Conservation (phyloP, 169 alveolate genomes). For the Toxoplasma gondii region DNA sequence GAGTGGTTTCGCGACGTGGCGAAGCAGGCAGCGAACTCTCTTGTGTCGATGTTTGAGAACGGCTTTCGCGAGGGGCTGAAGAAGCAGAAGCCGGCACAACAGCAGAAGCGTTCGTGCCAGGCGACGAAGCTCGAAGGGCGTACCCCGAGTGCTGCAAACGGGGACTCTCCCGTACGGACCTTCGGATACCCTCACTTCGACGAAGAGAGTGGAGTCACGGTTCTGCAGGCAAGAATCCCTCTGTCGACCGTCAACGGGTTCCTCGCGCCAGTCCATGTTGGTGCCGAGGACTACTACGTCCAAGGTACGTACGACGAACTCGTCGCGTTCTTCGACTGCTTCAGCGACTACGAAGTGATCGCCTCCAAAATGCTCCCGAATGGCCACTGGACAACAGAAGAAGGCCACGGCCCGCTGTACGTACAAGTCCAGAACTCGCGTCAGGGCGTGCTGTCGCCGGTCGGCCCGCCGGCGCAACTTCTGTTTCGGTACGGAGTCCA, state of each 20-base stretch:
- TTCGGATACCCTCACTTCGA: constrained; percentile 34
- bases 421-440: constrained; percentile 24
- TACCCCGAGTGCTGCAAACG: constrained; percentile 11
- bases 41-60: background rate
- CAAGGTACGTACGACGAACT: constrained; percentile 2
- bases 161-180: background rate
- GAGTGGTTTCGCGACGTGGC: background rate
- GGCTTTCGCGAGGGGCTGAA: background rate
- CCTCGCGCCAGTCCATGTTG: background rate
- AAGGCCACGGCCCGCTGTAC: constrained; percentile 12
- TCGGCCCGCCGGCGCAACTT: background rate
- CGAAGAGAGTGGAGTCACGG: background rate
- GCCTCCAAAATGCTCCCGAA: background rate
- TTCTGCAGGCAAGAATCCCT: background rate
- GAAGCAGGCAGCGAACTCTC: background rate
- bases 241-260: background rate
- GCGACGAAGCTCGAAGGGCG: background rate
- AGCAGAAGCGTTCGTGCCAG: background rate
- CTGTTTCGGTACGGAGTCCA: background rate
- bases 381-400: constrained; percentile 29
- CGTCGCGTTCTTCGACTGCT: background rate
- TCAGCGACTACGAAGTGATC: background rate
- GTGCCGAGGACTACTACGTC: constrained; percentile 1
- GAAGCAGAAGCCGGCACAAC: background rate
- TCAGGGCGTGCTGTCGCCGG: background rate